Conservation (phyloP, 345 rosid species). For the Heritiera fomes region DNA sequence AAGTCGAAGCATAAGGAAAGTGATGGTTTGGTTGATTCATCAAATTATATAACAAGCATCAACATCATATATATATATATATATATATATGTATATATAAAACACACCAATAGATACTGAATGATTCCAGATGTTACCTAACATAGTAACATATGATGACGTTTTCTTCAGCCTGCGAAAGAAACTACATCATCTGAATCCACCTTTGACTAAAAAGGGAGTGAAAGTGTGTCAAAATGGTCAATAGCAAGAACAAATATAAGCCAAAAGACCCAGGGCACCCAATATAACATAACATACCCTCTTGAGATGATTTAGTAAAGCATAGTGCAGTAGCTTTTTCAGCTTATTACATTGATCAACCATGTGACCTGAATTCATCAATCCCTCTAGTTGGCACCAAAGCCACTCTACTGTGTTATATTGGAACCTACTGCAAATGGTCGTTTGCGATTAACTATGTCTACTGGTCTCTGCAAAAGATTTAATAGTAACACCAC, state of each 20-base stretch:
- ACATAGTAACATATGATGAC: not conserved
- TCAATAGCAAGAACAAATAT: not conserved
- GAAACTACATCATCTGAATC: constrained; percentile 70
- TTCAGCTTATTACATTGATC: constrained; percentile 79
- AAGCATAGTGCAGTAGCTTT: constrained; percentile 57
- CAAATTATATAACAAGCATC: too few relatives aligned
- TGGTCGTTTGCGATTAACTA: constrained; percentile 69
- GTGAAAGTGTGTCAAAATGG: not conserved
- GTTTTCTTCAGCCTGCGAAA: constrained; percentile 27
- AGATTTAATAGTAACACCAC: constrained; percentile 2
- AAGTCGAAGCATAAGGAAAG: too few relatives aligned
- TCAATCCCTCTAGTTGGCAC: constrained; percentile 69
- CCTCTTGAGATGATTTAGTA: constrained; percentile 76
- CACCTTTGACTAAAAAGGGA: constrained; percentile 55
- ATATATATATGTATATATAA: too few relatives aligned
- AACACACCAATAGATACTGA: not conserved
- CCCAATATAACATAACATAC: constrained; percentile 33
- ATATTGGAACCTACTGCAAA: constrained; percentile 81
- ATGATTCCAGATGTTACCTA: not conserved
- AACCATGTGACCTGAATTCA: constrained; percentile 58
- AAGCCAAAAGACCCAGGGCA: not conserved
- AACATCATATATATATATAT: too few relatives aligned
- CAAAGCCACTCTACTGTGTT: constrained; percentile 57
- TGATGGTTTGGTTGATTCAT: too few relatives aligned
- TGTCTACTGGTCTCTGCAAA: constrained; percentile 72